Base-by-base conservation (phyloP, 768 basidiomycete species). In the Tephrocybe sp. region DNA sequence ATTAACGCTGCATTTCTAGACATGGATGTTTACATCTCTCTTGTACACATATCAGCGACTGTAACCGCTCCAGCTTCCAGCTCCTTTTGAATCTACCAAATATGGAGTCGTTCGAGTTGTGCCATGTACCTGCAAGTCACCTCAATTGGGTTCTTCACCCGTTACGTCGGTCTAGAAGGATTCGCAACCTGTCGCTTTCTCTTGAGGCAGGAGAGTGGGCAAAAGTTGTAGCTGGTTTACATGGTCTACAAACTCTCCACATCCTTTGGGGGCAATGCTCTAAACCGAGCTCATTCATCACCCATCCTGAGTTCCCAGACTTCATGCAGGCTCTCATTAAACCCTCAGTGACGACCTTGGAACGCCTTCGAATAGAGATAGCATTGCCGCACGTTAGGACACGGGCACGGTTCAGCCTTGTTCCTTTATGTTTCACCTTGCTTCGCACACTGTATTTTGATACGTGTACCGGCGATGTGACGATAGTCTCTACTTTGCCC, bases 71-170 rank as follows among this genome's bases (percentile, higher is more conserved):
- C 1, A 19, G 34, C 35, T 32, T 44, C 32, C 2, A 30, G 12
- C 18, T 27, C 19, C 24, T 32, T 3, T 44, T 18, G 21, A 12
- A 1, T 30, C 12, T 40, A 11, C 22, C 36, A n/a, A 44, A 44
- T 16, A 27, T 51, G 26, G 27, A 26, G 26, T 45, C 49, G 19
- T n/a, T 51, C 21, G 36, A 24, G 18, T 22, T 51, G 18, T 13
- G 42, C n/a, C 42, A 44, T 30, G 25, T 44, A 15, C 35, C 43
- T 1, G 35, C 49, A 18, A 21, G 16, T 16, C 3, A 24, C 39
- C 8, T 51, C 3, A 27, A 30, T 13, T 4, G 6, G 9, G 32
- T 39, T 19, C 22, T 39, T 15, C 22, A n/a, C 16, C 19, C 13
- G 11, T 16, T 44, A 13, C n/a, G 11, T 16, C 16, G 39, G 18